Conservation (phyloP, 2,329 filamentous ascomycete genomes). For the Aspergillus fumigatus region DNA sequence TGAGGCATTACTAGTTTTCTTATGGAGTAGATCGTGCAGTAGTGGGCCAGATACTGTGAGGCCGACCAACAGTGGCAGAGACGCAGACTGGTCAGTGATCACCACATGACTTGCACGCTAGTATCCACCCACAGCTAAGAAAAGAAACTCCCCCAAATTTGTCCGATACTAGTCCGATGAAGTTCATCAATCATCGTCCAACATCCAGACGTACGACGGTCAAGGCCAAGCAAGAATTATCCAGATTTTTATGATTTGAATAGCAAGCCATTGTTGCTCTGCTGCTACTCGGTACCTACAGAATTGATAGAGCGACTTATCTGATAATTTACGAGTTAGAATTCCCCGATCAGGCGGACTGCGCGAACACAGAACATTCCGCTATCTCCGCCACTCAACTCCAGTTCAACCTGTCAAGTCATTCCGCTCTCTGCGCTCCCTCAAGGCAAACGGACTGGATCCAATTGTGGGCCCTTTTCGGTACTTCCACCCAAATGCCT, state of each 20-base stretch:
- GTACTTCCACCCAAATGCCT: slow-evolving; percentile 2
- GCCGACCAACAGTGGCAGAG: neutral
- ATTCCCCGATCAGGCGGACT: slow-evolving; percentile 8
- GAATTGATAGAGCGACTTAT: neutral
- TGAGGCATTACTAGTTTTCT: neutral
- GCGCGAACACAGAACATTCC: slow-evolving; percentile 10
- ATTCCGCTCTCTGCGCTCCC: slow-evolving; percentile 3
- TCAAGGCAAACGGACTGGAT: slow-evolving; percentile 4
- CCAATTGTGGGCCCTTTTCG: slow-evolving; percentile 3
- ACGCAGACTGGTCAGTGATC: slow-evolving; percentile 14
- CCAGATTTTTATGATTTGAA: neutral
- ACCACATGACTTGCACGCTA: slow-evolving; percentile 19
- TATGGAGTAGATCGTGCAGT: neutral
- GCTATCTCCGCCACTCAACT: slow-evolving; percentile 20
- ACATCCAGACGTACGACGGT: neutral
- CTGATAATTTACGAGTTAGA: slow-evolving; percentile 5
- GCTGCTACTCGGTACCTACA: neutral
- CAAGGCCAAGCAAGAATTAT: neutral
- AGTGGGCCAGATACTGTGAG: neutral
- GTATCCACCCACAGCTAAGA: slow-evolving; percentile 2
- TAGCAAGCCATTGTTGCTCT: neutral
- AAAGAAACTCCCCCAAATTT: slow-evolving; percentile 7
- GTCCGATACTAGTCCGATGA: slow-evolving; percentile 6
- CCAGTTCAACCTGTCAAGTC: slow-evolving; percentile 19
- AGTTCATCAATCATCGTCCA: neutral